These are phyloP conservation scores for Microdochium nivale DNA, from an alignment of 2,329 filamentous ascomycete genomes.

Conservation along the genomic window DNA sequence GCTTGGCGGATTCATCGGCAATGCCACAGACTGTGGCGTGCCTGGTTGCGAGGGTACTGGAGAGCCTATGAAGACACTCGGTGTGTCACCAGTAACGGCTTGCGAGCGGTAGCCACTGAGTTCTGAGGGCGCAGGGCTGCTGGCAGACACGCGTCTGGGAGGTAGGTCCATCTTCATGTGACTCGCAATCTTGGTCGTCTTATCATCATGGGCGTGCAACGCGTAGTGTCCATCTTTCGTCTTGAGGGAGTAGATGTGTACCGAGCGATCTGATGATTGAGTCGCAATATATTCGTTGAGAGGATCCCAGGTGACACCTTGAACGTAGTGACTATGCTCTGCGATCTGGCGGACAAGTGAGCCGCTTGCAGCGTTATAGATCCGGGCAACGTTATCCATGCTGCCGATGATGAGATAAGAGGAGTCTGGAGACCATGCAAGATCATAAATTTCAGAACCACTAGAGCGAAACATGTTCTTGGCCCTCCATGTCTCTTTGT, in stretches of 20 bases:
- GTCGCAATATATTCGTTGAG: slow-evolving; percentile 97
- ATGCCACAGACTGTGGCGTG: slow-evolving; percentile 78
- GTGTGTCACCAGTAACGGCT: slow-evolving; percentile 40
- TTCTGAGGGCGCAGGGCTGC: slow-evolving; percentile 85
- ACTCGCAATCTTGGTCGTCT: slow-evolving; percentile 73
- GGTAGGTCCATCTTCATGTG: slow-evolving; percentile 82
- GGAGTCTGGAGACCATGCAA: slow-evolving; percentile 98
- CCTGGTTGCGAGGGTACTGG: slow-evolving; percentile 86
- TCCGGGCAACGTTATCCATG: slow-evolving; percentile 97
- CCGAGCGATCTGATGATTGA: slow-evolving; percentile 94
- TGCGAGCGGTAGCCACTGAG: slow-evolving; percentile 55
- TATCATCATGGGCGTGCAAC: slow-evolving; percentile 51
- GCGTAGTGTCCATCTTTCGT: slow-evolving; percentile 96
- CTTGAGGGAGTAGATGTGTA: slow-evolving; percentile 93
- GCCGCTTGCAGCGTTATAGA: slow-evolving; percentile 87
- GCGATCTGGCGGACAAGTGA: slow-evolving; percentile 82
- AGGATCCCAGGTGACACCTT: slow-evolving; percentile 97
- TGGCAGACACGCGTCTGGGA: slow-evolving; percentile 78
- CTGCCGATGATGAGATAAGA: slow-evolving; percentile 95
- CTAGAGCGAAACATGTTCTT: slow-evolving; percentile 97
- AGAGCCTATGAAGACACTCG: slow-evolving; percentile 58
- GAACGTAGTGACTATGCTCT: slow-evolving; percentile 96
- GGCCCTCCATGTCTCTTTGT: slow-evolving; percentile 93
- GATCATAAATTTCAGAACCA: slow-evolving; percentile 93
- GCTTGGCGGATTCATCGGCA: slow-evolving; percentile 93